Evolutionary conservation across 371 early-diverging fungal genomes (phyloP).

Genomic region (Mortierella sp.): DNA sequence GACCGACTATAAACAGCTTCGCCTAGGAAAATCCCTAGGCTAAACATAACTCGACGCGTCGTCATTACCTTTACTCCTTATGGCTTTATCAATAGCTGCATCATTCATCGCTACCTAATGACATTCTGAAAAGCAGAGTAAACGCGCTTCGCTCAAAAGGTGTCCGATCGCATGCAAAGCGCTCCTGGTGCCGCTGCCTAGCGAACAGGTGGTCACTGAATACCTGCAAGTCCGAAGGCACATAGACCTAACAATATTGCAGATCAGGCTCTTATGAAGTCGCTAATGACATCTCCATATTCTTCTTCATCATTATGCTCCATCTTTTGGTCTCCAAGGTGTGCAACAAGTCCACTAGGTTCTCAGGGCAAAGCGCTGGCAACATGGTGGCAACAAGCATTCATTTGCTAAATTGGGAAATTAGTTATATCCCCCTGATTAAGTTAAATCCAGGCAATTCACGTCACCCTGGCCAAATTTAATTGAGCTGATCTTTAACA

Average conservation of each 20-base stretch:
- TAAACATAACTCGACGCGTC: constrained; percentile 5
- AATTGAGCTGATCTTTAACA: too few relatives aligned
- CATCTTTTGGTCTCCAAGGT: not conserved
- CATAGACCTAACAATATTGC: not conserved
- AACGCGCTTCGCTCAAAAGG: not conserved
- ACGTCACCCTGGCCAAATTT: not conserved
- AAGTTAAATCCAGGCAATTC: not conserved
- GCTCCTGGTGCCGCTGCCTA: not conserved
- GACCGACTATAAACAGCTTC: not conserved
- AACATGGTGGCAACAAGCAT: not conserved
- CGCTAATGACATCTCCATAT: not conserved
- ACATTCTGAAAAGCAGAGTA: not conserved
- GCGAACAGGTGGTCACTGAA: not conserved
- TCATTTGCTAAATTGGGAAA: constrained; percentile 4
- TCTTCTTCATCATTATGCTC: not conserved
- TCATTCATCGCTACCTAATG: too few relatives aligned
- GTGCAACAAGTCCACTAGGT: not conserved
- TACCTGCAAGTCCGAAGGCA: not conserved
- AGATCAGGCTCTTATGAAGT: not conserved
- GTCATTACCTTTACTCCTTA: not conserved
- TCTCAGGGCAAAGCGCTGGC: not conserved
- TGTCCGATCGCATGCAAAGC: not conserved
- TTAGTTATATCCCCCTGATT: not conserved
- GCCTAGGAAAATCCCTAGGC: constrained; percentile 8
- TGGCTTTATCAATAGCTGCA: not conserved